phyloP scores from a whole-genome alignment of 495 filamentous ascomycete species.

The Thermothielavioides terrestris region DNA sequence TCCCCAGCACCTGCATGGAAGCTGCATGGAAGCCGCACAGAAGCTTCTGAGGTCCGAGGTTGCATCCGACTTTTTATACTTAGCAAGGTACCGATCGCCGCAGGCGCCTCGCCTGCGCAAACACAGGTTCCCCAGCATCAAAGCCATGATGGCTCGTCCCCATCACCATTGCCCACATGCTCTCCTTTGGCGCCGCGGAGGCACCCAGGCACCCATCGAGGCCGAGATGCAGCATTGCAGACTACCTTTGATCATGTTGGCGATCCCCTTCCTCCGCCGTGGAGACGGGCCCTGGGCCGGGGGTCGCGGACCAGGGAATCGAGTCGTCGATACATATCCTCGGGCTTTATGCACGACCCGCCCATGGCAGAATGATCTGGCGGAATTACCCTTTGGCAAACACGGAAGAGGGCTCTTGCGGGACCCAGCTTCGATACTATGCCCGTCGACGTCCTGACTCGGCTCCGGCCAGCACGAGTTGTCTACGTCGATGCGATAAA shows the following conservation, averaged over 20 bases:
- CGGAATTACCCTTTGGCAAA: slow-evolving; percentile 6
- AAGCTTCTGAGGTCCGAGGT: neutral
- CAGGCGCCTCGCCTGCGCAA: neutral
- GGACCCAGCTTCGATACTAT: slow-evolving; percentile 3
- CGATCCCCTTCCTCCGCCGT: too few relatives aligned
- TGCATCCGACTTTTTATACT: slow-evolving; percentile 18
- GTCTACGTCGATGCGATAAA: slow-evolving; percentile 1
- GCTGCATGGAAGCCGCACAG: slow-evolving; percentile 5
- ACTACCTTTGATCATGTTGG: too few relatives aligned
- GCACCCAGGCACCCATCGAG: neutral
- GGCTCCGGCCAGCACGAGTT: neutral
- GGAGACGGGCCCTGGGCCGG: too few relatives aligned
- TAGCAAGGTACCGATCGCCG: slow-evolving; percentile 5
- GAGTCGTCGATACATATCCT: neutral
- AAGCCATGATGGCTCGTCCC: neutral
- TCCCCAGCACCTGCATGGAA: slow-evolving; percentile 5
- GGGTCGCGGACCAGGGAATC: neutral
- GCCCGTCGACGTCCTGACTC: slow-evolving; percentile 6
- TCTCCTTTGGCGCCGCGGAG: neutral
- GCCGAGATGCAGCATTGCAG: too few relatives aligned
- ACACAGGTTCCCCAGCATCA: neutral
- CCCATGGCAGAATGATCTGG: slow-evolving; percentile 2
- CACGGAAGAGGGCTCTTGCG: neutral
- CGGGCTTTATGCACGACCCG: neutral
- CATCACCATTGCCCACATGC: neutral